Evolutionary conservation across 805 yeast species (phyloP), one percentile per base, ranked within the genome.

Genomic region (Starmerella stellata): DNA sequence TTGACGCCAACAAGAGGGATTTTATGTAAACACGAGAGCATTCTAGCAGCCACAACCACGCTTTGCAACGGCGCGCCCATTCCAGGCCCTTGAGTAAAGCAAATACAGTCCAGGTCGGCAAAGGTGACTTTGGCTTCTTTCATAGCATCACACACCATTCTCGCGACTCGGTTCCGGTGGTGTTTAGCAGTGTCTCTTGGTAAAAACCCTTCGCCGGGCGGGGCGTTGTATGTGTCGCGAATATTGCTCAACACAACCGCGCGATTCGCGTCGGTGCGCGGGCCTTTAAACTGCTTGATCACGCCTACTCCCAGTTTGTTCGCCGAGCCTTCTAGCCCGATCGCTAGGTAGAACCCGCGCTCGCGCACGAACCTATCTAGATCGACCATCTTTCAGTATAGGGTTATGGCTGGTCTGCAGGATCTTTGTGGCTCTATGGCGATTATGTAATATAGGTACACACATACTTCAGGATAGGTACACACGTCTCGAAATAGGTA

Each of bases 51-150:
- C 36, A 90, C 66, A 2, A 78, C 96, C 30, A 83, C 95, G 40
- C 87, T 74, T 50, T 90, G 93, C 38, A 90, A 61, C 0, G 99
- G 99, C 1, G 96, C 96, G 2, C 99, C 99, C 96, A 90, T 90
- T 1, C 99, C 99, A 1, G 98, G 99, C 4, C 98, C 98, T 58
- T 79, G 92, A 1, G 98, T 90, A 56, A 90, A 90, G 56, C 94
- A 82, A 36, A 90, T 78, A 44, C 66, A 62, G 43, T 62, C 64
- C 23, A 63, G 46, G 7, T 61, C 63, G 1, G 46, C 27, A 11
- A 61, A 59, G 1, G 50, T 47, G 4, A 81, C 51, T 0, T 60
- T 56, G 1, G 92, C 76, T 31, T 75, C 85, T 2, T 56, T 55
- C 31, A 90, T 52, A 0, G 96, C 78, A 23, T 52, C 52, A 49